Evolutionary conservation across 805 yeast species (phyloP).

Genomic region (Tetrapisispora phaffii): DNA sequence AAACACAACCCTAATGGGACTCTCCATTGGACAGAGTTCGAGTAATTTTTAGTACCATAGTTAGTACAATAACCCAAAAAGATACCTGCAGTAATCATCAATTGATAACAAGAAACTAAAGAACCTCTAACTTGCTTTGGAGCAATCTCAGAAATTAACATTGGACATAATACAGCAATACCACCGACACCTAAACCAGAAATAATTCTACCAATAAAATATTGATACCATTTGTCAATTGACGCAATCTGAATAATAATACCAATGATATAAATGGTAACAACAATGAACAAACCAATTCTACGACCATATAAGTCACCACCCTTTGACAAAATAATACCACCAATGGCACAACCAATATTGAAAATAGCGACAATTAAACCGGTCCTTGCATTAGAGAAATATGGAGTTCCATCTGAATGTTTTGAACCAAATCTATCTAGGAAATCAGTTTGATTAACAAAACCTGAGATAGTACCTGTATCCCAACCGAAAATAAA

Average conservation of each 20-base stretch:
- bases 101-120: conserved; percentile 59
- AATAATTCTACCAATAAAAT: conserved; percentile 54
- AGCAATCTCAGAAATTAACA: conserved; percentile 44
- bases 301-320: conserved; percentile 63
- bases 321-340: conserved; percentile 45
- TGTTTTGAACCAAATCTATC: conserved; percentile 41
- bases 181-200: conserved; percentile 79
- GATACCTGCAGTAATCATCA: conserved; percentile 65
- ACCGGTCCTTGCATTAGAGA: conserved; percentile 48
- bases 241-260: conserved; percentile 56
- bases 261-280: conserved; percentile 58
- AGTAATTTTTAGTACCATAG: conserved; percentile 40
- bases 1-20: conserved; percentile 54
- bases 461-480: conserved; percentile 55
- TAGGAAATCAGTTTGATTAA: conserved; percentile 45
- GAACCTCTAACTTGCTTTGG: conserved; percentile 52
- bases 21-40: conserved; percentile 58
- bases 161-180: conserved; percentile 65
- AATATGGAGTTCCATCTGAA: conserved; percentile 27
- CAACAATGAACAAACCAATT: conserved; percentile 48
- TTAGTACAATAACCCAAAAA: conserved; percentile 69
- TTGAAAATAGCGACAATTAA: conserved; percentile 53
- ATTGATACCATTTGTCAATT: conserved; percentile 52
- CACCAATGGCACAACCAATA: conserved; percentile 71
- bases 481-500: conserved; percentile 74